Conservation (phyloP, 192 early-diverging fungal genomes). For the Dimargaris cristalligena region DNA sequence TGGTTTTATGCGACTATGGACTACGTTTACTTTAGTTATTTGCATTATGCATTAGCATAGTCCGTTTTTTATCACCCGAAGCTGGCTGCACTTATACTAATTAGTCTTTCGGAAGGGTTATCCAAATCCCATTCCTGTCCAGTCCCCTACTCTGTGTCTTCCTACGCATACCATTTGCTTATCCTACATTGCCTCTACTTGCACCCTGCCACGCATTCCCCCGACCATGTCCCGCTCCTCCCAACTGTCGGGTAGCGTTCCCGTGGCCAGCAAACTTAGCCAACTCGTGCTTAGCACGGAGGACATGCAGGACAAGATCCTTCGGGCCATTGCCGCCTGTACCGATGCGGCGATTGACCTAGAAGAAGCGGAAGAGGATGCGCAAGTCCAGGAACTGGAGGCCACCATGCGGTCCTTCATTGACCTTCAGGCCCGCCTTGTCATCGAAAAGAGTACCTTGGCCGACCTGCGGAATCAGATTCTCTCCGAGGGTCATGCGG, state of each 20-base stretch:
- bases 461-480: not conserved
- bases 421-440: slow-evolving; percentile 2
- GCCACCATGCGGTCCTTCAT: not conserved
- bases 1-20: no score
- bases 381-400: slow-evolving; percentile 1
- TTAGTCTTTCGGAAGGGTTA: no score
- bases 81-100: no score
- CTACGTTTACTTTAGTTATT: no score
- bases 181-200: no score
- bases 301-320: not conserved
- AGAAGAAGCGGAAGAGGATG: slow-evolving; percentile 3
- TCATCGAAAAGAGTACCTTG: not conserved
- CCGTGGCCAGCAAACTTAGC: not conserved
- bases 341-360: not conserved
- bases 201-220: no score
- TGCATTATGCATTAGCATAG: no score
- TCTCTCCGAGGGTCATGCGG: not conserved
- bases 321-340: not conserved
- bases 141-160: no score
- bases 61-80: no score
- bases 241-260: not conserved
- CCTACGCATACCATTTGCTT: no score
- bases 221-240: not conserved
- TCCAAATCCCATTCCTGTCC: no score
- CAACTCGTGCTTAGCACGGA: not conserved